phyloP scores from a whole-genome alignment of 306 rosid genomes.

The Fragaria nilgerrensis region DNA sequence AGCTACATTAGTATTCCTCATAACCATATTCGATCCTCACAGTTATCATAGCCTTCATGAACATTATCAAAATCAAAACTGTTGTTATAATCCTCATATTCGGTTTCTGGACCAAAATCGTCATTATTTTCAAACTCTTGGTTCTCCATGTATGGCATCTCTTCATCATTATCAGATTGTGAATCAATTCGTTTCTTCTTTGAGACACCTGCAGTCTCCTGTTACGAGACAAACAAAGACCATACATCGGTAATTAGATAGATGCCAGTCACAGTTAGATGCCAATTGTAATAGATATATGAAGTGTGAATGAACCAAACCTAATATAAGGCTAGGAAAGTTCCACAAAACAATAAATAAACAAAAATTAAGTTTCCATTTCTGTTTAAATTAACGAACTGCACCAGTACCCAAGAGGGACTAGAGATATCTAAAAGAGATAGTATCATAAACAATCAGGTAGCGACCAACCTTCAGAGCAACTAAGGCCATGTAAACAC shows the following conservation, averaged over 20 bases:
- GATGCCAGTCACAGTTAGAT: not conserved
- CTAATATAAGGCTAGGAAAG: not conserved
- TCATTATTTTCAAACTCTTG: not conserved
- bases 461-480: not conserved
- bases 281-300: not conserved
- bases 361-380: not conserved
- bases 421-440: not conserved
- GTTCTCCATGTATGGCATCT: conserved; percentile 1
- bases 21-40: conserved; percentile 14
- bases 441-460: not conserved
- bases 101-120: not conserved
- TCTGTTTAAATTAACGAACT: not conserved
- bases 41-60: conserved; percentile 10
- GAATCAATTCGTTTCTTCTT: not conserved
- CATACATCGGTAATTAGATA: not conserved
- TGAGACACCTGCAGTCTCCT: conserved; percentile 11
- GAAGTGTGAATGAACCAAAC: not conserved
- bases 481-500: not conserved
- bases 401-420: not conserved
- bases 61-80: not conserved
- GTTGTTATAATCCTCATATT: not conserved
- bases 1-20: conserved; percentile 7
- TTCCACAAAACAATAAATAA: not conserved
- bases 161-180: not conserved
- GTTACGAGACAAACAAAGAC: not conserved